Evolutionary conservation across 805 yeast species (phyloP).

Genomic region (Kodamaea jinghongensis): DNA sequence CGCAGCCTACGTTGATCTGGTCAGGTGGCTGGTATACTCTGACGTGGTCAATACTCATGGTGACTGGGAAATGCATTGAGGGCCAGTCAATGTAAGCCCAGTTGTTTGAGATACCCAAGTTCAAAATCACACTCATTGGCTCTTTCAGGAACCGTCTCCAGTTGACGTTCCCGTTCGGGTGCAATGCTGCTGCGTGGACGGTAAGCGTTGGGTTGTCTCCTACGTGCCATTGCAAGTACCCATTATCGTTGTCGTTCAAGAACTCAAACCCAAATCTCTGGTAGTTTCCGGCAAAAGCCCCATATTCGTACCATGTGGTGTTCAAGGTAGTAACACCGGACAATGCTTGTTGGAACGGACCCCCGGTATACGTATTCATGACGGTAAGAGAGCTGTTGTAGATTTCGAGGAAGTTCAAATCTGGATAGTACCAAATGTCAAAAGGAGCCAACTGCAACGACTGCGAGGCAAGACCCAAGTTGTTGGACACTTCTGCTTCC

Average conservation of each 20-base stretch:
- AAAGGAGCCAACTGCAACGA: slow-evolving; percentile 90
- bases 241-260: slow-evolving; percentile 59
- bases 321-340: slow-evolving; percentile 80
- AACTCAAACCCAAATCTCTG: slow-evolving; percentile 82
- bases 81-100: slow-evolving; percentile 97
- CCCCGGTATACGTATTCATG: slow-evolving; percentile 89
- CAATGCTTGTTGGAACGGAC: slow-evolving; percentile 91
- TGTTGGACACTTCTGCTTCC: slow-evolving; percentile 71
- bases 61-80: slow-evolving; percentile 70
- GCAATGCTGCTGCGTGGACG: slow-evolving; percentile 67
- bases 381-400: slow-evolving; percentile 65
- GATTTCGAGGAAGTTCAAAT: slow-evolving; percentile 74
- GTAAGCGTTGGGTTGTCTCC: slow-evolving; percentile 80
- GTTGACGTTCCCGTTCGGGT: slow-evolving; percentile 88
- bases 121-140: slow-evolving; percentile 88
- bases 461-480: slow-evolving; percentile 81
- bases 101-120: slow-evolving; percentile 84
- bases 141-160: slow-evolving; percentile 82
- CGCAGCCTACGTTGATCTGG: slow-evolving; percentile 67
- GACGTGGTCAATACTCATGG: slow-evolving; percentile 78
- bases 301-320: slow-evolving; percentile 75
- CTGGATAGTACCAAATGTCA: slow-evolving; percentile 93
- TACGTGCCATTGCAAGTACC: slow-evolving; percentile 83
- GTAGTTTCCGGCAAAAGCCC: slow-evolving; percentile 49
- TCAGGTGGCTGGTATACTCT: slow-evolving; percentile 86